Evolutionary conservation across 768 basidiomycete species (phyloP).

Genomic region (Austroboletus festivus): DNA sequence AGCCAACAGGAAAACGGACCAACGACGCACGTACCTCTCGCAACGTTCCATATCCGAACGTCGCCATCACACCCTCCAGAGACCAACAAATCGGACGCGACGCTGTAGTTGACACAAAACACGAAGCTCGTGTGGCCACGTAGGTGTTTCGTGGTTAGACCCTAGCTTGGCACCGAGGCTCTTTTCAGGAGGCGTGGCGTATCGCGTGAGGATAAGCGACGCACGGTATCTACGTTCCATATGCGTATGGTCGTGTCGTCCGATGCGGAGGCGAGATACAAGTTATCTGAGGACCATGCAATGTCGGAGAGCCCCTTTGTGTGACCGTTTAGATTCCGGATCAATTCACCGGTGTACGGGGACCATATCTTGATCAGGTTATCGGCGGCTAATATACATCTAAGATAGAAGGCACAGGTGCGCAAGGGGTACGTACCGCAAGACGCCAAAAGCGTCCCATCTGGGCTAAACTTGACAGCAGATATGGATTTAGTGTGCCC

Average conservation of each 20-base stretch:
- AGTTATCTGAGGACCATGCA: constrained; percentile 82
- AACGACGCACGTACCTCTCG: constrained; percentile 50
- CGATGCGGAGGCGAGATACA: constrained; percentile 83
- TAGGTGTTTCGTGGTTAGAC: constrained; percentile 65
- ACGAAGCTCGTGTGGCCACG: constrained; percentile 86
- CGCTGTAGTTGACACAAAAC: constrained; percentile 91
- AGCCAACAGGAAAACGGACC: too few species aligned
- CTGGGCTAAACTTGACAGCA: constrained; percentile 87
- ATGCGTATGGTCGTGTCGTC: constrained; percentile 89
- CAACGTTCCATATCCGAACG: constrained; percentile 88
- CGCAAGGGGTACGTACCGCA: constrained; percentile 55
- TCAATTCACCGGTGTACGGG: constrained; percentile 72
- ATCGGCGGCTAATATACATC: constrained; percentile 58
- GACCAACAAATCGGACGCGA: constrained; percentile 81
- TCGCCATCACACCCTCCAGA: constrained; percentile 93
- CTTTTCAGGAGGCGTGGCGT: background rate
- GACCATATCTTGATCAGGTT: constrained; percentile 81
- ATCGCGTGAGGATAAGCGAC: constrained; percentile 28
- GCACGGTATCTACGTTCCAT: constrained; percentile 81
- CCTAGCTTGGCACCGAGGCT: constrained; percentile 39
- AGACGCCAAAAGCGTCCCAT: constrained; percentile 83
- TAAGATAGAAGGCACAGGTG: too few species aligned
- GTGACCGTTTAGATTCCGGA: constrained; percentile 73
- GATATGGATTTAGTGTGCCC: constrained; percentile 86
- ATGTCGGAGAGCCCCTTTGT: constrained; percentile 85